phyloP scores from a whole-genome alignment of 2,329 filamentous ascomycete genomes.

The Pseudocercospora eumusae region DNA sequence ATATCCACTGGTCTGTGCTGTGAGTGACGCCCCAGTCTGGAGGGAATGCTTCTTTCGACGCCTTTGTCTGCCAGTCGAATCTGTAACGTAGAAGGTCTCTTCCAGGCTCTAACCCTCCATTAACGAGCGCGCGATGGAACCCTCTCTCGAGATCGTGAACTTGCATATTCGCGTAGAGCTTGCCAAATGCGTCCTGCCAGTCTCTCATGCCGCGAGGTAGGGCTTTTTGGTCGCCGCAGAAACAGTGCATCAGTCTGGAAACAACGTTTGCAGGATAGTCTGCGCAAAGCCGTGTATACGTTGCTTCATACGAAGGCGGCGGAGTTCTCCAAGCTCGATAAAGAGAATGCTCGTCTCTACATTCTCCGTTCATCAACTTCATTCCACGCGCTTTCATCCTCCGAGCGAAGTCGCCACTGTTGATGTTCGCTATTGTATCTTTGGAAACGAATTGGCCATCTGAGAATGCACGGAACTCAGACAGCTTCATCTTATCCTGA shows the following conservation, averaged over 20 bases:
- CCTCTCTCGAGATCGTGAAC: conserved; percentile 57
- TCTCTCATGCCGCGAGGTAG: conserved; percentile 46
- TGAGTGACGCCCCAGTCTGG: conserved; percentile 57
- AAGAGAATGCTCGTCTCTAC: conserved; percentile 54
- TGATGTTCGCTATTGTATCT: conserved; percentile 50
- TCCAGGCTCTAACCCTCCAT: conserved; percentile 45
- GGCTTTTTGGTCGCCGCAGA: conserved; percentile 43
- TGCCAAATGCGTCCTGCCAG: conserved; percentile 57
- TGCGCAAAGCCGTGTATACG: conserved; percentile 52
- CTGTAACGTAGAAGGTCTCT: conserved; percentile 55
- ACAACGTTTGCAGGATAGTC: conserved; percentile 54
- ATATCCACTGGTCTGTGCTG: conserved; percentile 55
- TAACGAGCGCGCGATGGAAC: conserved; percentile 49
- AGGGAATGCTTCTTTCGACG: conserved; percentile 48
- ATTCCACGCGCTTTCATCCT: conserved; percentile 50
- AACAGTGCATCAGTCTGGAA: conserved; percentile 47
- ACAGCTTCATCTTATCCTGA: conserved; percentile 47
- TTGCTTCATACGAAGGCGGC: conserved; percentile 43
- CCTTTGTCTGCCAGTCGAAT: conserved; percentile 56
- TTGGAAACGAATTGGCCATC: conserved; percentile 52
- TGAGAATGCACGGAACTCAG: conserved; percentile 58
- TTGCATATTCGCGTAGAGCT: conserved; percentile 59
- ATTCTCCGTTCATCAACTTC: conserved; percentile 57
- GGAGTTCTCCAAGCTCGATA: conserved; percentile 57
- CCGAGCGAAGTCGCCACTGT: conserved; percentile 51